These are phyloP conservation scores for Backusella parvicylindrica DNA, from an alignment of 192 early-diverging fungal genomes.

Conservation along the genomic window DNA sequence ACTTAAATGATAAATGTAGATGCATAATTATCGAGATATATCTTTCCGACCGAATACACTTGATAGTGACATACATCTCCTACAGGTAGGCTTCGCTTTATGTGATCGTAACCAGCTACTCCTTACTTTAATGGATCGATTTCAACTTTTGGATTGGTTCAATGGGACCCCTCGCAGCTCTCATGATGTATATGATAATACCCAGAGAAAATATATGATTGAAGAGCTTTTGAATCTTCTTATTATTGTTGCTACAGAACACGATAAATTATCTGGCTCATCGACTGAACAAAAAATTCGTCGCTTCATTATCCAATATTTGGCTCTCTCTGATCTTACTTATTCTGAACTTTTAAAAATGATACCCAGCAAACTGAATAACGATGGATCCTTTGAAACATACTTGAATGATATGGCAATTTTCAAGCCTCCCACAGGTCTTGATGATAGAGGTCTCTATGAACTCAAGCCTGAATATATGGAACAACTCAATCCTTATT, in stretches of 20 bases:
- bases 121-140: constrained; percentile 80
- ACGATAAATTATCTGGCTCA: constrained; percentile 61
- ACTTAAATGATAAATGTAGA: constrained; percentile 28
- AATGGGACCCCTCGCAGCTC: constrained; percentile 43
- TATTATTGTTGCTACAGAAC: constrained; percentile 80
- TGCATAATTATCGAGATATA: constrained; percentile 77
- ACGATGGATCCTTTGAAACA: constrained; percentile 68
- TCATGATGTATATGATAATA: constrained; percentile 57
- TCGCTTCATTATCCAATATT: constrained; percentile 84
- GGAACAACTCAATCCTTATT: constrained; percentile 90
- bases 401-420: constrained; percentile 73
- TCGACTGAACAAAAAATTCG: constrained; percentile 62
- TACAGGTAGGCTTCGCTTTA: constrained; percentile 68
- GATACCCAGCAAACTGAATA: constrained; percentile 78
- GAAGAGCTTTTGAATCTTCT: constrained; percentile 89
- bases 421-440: constrained; percentile 76
- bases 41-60: constrained; percentile 85
- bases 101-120: constrained; percentile 79
- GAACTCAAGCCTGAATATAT: constrained; percentile 84
- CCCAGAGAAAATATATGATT: constrained; percentile 74
- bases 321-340: constrained; percentile 60
- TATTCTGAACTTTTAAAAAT: constrained; percentile 84
- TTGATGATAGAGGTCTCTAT: constrained; percentile 84
- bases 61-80: constrained; percentile 87
- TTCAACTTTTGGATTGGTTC: constrained; percentile 84